Evolutionary conservation across 1,139 yeast species (phyloP), one percentile per base, ranked within the genome.

Genomic region (Meyerozyma elateridarum): DNA sequence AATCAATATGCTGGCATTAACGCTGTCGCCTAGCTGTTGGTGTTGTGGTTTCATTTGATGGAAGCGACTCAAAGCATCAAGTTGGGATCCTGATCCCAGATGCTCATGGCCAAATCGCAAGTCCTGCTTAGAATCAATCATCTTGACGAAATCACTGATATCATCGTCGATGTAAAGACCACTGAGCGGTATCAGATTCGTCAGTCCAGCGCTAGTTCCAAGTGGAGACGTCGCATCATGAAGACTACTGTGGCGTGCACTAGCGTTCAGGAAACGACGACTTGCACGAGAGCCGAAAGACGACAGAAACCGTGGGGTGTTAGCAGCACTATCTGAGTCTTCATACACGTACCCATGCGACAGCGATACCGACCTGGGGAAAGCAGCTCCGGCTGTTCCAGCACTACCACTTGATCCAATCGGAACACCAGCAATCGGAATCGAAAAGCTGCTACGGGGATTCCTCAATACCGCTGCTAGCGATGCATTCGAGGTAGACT

Each of bases 91-190:
- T 8, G 11, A 22, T 15, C 15, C 39, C 14, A 34, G 17, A 25
- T 21, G 20, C 30, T 40, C 35, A 17, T 42, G 39, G 8, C 58
- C 48, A 32, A 66, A 54, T 29, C 75, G 51, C 18, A 76, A 53
- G 39, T 74, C 80, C 3, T 69, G 64, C 41, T 72, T 76, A 31
- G 82, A 76, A 43, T 91, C 96, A 31, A 89, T 74, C 75, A 87
- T 68, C 41, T 78, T 72, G 32, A 89, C 85, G 61, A 89, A 89
- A 34, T 82, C 87, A 36, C 83, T 76, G 17, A 88, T 66, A 45
- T 84, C 95, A 37, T 84, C 88, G 42, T 80, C 88, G 16, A 60
- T 56, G 40, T 65, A 64, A 8, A 66, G 44, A 4, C 73, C 72
- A 41, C 70, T 64, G 25, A 59, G 46, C 5, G 72, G 70, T 1